Base-by-base conservation (phyloP, 805 yeast species). In the Lachancea sp. region DNA sequence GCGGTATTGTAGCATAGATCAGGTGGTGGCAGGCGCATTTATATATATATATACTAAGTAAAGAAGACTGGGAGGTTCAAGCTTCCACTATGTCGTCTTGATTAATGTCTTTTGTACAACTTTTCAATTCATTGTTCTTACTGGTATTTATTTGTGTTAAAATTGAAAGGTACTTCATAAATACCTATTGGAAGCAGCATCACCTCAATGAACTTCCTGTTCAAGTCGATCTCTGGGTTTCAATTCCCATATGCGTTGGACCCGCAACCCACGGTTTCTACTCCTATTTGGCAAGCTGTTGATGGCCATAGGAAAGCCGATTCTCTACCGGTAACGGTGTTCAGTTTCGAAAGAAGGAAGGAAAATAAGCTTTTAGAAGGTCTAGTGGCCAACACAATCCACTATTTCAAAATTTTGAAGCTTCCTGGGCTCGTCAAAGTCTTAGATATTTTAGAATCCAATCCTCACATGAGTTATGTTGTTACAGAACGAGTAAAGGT, bases 181-280 rank as follows among this genome's bases (percentile, higher is more conserved):
- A n/a, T n/a, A n/a, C n/a, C n/a, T n/a, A n/a, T n/a, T n/a, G n/a
- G n/a, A n/a, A n/a, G 25, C 11, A 5, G 32, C 19, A 7, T 9
- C 16, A 16, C 11, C 33, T 25, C 1, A 15, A 60, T 60, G 64
- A 58, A 60, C 44, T 58, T 58, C 36, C 47, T 60, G 21, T 57
- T 60, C 45, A 60, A 56, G 30, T 52, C 57, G 19, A 40, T 60
- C 8, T 54, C 63, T 2, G 58, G 53, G 35, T 58, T 56, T 38
- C 63, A 60, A 36, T 56, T 57, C 24, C 64, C 64, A 5, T 61
- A 56, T 36, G 41, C 51, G 23, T 39, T 55, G 19, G 60, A 52
- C 7, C 47, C 48, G 12, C 42, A 41, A 23, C 49, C 60, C 3
- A 43, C 47, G 12, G 48, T 50, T 29, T 40, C 47, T 20, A 54